Conservation (phyloP, 164 flowering plant genomes). For the Kalanchoe fedtschenkoi region DNA sequence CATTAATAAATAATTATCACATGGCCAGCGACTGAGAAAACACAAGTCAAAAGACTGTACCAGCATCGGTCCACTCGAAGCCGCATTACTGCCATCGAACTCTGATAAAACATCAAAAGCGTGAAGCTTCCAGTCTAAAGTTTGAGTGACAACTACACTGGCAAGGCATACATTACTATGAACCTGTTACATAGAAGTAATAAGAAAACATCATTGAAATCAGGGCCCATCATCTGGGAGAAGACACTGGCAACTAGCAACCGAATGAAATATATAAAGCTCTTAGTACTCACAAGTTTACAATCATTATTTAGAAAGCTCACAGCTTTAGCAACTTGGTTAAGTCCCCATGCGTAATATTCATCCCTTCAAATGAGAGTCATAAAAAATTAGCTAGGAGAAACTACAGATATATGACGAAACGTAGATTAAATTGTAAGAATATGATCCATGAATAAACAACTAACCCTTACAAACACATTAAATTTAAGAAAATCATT, state of each 20-base stretch:
- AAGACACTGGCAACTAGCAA: neutral
- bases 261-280: neutral
- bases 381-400: neutral
- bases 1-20: neutral
- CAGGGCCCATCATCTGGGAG: neutral
- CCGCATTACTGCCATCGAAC: conserved; percentile 73
- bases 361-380: conserved; percentile 61
- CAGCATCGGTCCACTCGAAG: conserved; percentile 80
- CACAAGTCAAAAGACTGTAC: conserved; percentile 23
- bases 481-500: neutral
- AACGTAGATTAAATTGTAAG: neutral
- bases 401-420: neutral
- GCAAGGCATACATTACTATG: conserved; percentile 91
- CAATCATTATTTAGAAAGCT: conserved; percentile 98
- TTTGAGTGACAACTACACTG: conserved; percentile 93
- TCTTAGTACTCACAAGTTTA: conserved; percentile 62
- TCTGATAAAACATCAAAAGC: conserved; percentile 98
- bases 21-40: neutral
- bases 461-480: neutral
- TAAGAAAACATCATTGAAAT: neutral
- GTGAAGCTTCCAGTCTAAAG: conserved; percentile 97
- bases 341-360: conserved; percentile 90
- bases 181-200: conserved; percentile 39
- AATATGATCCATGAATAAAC: neutral
- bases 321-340: conserved; percentile 95